Percentiles rank a stretch among this genome's conserved stretches.
Conservation (phyloP, 1,284 basidiomycete species). For the Pseudozyma pruni region DNA sequence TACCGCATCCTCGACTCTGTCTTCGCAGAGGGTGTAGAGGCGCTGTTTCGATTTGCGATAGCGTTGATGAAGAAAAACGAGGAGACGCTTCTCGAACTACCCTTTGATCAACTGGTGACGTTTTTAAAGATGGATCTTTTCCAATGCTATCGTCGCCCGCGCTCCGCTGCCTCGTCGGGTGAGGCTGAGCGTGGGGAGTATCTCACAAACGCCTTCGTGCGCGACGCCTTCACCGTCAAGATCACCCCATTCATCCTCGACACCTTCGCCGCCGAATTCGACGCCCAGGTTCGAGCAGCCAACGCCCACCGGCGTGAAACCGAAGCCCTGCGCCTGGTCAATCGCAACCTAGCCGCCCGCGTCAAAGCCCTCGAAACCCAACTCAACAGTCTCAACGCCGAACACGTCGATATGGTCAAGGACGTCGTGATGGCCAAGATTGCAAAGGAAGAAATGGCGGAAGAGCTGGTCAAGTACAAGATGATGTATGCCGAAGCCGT, state of each 20-base stretch:
- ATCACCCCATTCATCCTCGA: constrained; percentile 63
- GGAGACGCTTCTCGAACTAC: constrained; percentile 69
- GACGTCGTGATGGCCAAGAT: constrained; percentile 63
- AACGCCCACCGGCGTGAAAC: constrained; percentile 63
- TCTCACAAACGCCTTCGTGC: constrained; percentile 56
- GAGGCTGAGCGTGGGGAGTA: background rate
- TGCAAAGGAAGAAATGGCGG: constrained; percentile 66
- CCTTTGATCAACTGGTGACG: constrained; percentile 58
- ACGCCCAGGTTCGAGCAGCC: constrained; percentile 54
- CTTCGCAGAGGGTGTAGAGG: constrained; percentile 94
- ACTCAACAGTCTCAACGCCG: constrained; percentile 53
- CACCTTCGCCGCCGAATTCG: constrained; percentile 62
- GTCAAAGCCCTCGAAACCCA: constrained; percentile 64
- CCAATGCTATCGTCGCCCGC: constrained; percentile 47
- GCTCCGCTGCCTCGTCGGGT: background rate
- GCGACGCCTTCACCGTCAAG: constrained; percentile 61
- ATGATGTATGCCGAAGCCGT: constrained; percentile 64
- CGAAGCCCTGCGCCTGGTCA: constrained; percentile 63
- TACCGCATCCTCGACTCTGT: constrained; percentile 95
- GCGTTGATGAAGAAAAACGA: constrained; percentile 89
- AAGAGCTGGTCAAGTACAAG: constrained; percentile 64
- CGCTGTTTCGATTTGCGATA: constrained; percentile 93
- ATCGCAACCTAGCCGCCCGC: constrained; percentile 57
- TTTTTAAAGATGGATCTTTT: constrained; percentile 61
- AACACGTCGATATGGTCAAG: constrained; percentile 67